Evolutionary conservation across 2,329 filamentous ascomycete genomes (phyloP), one percentile per base, ranked within the genome.

Genomic region (Biscogniauxia mediterranea): DNA sequence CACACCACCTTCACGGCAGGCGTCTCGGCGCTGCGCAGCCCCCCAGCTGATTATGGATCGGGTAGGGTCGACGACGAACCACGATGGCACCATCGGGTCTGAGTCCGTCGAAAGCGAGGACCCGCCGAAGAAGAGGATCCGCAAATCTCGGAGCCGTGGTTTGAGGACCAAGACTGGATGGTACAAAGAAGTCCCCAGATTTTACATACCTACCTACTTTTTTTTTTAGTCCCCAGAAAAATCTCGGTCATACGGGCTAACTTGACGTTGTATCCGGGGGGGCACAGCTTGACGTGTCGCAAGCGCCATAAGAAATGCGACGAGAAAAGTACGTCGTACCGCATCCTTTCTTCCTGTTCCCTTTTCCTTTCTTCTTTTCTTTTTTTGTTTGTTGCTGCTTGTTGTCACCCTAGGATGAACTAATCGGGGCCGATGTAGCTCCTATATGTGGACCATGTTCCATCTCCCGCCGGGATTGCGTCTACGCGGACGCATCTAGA

Each of bases 241-340:
- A 61, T 52, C 11, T 59, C 15, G 26, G 50, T 3, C 21, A 61
- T 25, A 20, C 20, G 19, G 32, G 26, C 57, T 55, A 51, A 56
- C 57, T n/a, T 19, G 19, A 17, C 15, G 3, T 52, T 28, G 19
- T 28, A 38, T 26, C 28, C 28, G 28, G 28, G 28, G 28, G 28
- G 11, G 8, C 51, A 51, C 53, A 63, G 61, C 52, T 53, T 66
- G 54, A 65, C 63, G 8, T 65, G 64, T 38, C 60, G 62, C 11
- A 55, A 59, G 25, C 60, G 66, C 19, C 65, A 67, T 55, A 68
- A 68, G 58, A 68, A 68, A 59, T 68, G 66, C 57, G 66, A 68
- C 49, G 66, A 68, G 61, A 63, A 51, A 52, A 25, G 66, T 68
- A 63, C 49, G 64, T 13, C 19, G 23, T 32, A 60, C 11, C 15